Evolutionary conservation across 148 eudicot species (phyloP), one percentile per base, ranked within the genome.

Genomic region (Camellia sinensis): DNA sequence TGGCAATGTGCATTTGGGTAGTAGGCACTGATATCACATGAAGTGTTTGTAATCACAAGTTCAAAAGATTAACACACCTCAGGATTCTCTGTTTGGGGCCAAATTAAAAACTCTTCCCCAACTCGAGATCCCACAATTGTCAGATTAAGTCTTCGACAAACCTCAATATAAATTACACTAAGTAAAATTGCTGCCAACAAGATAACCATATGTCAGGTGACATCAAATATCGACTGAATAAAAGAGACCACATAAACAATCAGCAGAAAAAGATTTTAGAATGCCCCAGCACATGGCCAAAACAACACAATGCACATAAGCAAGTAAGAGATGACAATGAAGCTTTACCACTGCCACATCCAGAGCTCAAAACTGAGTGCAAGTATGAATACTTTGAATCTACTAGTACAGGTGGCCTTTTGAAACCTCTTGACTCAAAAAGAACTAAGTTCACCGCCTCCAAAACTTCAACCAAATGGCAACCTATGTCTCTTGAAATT

Each of bases 361-460:
- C 92, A 80, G 90, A 88, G 80, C 87, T 87, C 85, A 94, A 84
- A 68, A 87, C 94, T 37, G 94, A 87, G 78, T 91, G 95, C 92
- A 94, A 83, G 87, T 94, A 94, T 9, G 97, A 87, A 80, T 88
- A 84, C 79, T 89, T 91, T 6, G 97, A 86, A 89, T 94, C 95
- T 44, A 91, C 86, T 62, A 92, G 86, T 67, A 89, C 83, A 53
- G 91, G 82, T 72, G 91, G 79, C 88, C 98, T 89, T 82, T 87
- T 89, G 82, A 94, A 92, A 78, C 95, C 89, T 84, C 92, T 89
- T 48, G 83, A 84, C 82, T 90, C 82, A 78, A 94, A 94, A 78
- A 94, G 88, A 83, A 94, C 97, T 75, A 86, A 85, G 82, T 94
- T 94, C 79, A 94, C 98, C 0, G 97, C 98, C 85, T 94, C 98